A percentile compares a stretch with the other conserved stretches of the same genome.
Evolutionary conservation across 331 rosid genomes (phyloP).

Genomic region (Stylosanthes scabra): DNA sequence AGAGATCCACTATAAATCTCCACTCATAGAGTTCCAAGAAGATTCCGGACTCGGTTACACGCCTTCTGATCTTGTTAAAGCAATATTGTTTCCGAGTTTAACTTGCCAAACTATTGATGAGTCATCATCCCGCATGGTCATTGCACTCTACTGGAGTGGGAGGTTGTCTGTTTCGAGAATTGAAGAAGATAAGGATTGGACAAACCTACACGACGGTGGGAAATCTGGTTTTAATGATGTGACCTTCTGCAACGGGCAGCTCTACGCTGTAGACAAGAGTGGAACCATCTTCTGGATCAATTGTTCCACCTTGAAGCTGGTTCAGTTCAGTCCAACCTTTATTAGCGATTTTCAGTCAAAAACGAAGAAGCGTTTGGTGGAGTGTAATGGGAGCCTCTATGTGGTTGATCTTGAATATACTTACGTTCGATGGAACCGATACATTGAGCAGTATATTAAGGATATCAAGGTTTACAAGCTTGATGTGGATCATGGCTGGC

Average conservation of each 20-base stretch:
- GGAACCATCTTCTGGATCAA: conserved; percentile 62
- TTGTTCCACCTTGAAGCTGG: conserved; percentile 18
- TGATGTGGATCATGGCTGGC: conserved; percentile 57
- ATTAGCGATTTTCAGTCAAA: conserved; percentile 41
- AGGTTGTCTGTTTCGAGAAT: conserved; percentile 39
- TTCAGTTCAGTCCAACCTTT: conserved; percentile 54
- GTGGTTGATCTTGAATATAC: conserved; percentile 48
- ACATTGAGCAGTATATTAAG: neutral
- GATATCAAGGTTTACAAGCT: conserved; percentile 51
- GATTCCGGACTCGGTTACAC: no score
- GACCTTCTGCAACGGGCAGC: conserved; percentile 41
- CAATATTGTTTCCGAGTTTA: neutral
- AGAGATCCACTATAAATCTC: no score
- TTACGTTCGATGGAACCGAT: neutral
- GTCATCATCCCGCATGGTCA: neutral
- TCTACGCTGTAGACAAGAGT: conserved; percentile 55
- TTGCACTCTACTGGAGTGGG: conserved; percentile 39
- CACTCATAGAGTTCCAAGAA: neutral
- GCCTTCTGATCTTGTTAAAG: conserved; percentile 14
- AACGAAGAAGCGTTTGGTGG: conserved; percentile 55
- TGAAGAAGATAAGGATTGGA: conserved; percentile 35
- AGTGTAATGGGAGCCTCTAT: conserved; percentile 50
- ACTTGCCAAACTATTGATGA: no score
- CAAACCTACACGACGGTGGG: conserved; percentile 15
- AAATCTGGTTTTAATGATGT: conserved; percentile 51